Conservation (phyloP, 441 rosid species). For the Syzygium syzygioides region DNA sequence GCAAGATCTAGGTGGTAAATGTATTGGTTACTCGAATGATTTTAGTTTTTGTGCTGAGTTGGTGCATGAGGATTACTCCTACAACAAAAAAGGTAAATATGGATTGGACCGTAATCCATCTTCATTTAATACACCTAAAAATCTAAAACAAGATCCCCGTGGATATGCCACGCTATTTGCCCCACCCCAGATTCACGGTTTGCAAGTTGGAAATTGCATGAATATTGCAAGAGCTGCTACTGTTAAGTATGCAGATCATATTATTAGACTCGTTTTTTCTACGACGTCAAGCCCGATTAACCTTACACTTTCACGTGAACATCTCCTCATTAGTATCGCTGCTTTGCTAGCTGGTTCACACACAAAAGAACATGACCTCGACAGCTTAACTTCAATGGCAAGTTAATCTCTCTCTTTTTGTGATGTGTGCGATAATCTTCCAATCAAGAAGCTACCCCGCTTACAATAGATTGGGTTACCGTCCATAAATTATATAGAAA, state of each 20-base stretch:
- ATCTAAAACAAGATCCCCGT: not conserved
- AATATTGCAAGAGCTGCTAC: not conserved
- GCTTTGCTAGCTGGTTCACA: not conserved
- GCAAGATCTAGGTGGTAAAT: not conserved
- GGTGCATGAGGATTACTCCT: not conserved
- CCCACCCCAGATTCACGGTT: not conserved
- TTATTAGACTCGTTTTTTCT: not conserved
- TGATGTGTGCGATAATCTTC: not conserved
- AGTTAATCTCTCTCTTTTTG: not conserved
- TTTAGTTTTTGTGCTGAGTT: not conserved
- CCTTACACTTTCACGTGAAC: not conserved
- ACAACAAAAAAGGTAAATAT: not conserved
- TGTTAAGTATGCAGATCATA: not conserved
- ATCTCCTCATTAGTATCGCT: not conserved
- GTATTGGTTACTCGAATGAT: not conserved
- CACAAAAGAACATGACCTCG: not conserved
- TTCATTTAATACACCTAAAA: not conserved
- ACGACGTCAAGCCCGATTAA: not conserved
- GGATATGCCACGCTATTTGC: not conserved
- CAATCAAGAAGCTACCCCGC: not conserved
- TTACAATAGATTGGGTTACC: not conserved
- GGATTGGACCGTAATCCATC: not conserved
- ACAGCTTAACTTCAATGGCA: not conserved
- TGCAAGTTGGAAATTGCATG: not conserved
- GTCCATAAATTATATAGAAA: not conserved